Conservation (phyloP, 2,329 filamentous ascomycete genomes). For the Calonectria ilicicola region DNA sequence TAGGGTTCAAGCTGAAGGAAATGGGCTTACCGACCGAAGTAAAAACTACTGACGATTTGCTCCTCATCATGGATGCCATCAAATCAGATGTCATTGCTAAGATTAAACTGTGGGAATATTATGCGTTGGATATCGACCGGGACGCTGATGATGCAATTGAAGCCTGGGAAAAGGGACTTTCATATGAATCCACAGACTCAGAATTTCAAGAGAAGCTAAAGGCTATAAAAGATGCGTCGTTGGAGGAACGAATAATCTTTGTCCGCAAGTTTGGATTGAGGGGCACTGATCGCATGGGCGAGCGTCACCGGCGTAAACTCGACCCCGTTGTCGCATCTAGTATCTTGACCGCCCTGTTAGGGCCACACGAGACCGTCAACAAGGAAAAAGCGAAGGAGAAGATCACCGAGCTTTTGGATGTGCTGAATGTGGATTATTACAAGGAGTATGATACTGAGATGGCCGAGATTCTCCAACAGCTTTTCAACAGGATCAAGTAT, state of each 20-base stretch:
- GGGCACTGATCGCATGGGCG: conserved; percentile 80
- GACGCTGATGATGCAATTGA: conserved; percentile 77
- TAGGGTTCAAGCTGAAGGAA: conserved; percentile 79
- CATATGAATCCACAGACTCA: conserved; percentile 63
- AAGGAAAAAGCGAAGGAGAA: conserved; percentile 64
- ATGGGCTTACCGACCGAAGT: conserved; percentile 83
- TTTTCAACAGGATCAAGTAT: conserved; percentile 96
- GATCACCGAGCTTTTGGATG: conserved; percentile 77
- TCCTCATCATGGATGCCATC: conserved; percentile 85
- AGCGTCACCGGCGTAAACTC: conserved; percentile 79
- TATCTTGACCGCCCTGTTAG: conserved; percentile 56
- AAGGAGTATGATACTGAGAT: conserved; percentile 90
- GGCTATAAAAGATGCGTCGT: conserved; percentile 58
- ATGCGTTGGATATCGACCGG: conserved; percentile 82
- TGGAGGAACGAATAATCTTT: conserved; percentile 70
- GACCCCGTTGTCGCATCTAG: conserved; percentile 78
- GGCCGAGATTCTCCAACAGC: conserved; percentile 85
- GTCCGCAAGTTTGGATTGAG: conserved; percentile 76
- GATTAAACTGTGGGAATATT: conserved; percentile 93
- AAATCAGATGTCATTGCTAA: conserved; percentile 83
- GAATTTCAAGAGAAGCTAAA: conserved; percentile 53
- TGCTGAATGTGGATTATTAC: conserved; percentile 90
- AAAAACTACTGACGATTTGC: conserved; percentile 76
- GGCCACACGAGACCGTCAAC: conserved; percentile 72
- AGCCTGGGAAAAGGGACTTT: conserved; percentile 75